These are phyloP conservation scores for Alternaria tenuissima DNA, from an alignment of 2,329 filamentous ascomycete genomes.

Conservation along the genomic window DNA sequence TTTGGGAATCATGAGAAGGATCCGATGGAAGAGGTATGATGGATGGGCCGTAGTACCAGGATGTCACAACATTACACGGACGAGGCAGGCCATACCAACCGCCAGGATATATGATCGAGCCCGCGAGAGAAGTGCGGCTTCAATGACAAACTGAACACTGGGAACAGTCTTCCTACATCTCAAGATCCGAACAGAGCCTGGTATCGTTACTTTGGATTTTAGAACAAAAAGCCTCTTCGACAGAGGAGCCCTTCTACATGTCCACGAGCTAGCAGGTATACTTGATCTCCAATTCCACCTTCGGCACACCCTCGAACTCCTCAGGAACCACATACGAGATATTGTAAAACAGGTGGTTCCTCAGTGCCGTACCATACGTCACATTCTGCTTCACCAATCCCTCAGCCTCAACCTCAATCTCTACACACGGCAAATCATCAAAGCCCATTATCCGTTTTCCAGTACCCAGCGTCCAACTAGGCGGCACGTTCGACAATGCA, in stretches of 20 bases:
- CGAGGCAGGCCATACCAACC: background rate
- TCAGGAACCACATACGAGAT: constrained; percentile 57
- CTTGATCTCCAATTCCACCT: constrained; percentile 45
- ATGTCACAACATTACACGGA: background rate
- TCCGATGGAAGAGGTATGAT: background rate
- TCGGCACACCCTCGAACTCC: constrained; percentile 52
- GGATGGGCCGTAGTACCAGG: background rate
- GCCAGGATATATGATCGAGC: fast-evolving
- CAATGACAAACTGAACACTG: background rate
- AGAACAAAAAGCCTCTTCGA: fast-evolving
- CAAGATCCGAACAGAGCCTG: background rate
- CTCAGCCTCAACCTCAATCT: constrained; percentile 50
- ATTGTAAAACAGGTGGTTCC: constrained; percentile 57
- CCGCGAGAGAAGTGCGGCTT: background rate
- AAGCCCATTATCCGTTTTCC: constrained; percentile 22
- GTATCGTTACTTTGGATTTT: background rate
- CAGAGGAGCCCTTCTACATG: background rate
- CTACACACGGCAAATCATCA: constrained; percentile 46
- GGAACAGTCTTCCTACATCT: background rate
- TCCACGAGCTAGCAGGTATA: constrained; percentile 47
- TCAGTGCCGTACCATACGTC: constrained; percentile 50
- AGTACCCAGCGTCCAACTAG: constrained; percentile 22
- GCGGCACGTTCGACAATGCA: constrained; percentile 28
- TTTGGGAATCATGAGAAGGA: constrained; percentile 24
- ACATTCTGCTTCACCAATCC: constrained; percentile 51